These are phyloP conservation scores for Haplosporangium gracile DNA, from an alignment of 192 early-diverging fungal genomes.

Conservation along the genomic window DNA sequence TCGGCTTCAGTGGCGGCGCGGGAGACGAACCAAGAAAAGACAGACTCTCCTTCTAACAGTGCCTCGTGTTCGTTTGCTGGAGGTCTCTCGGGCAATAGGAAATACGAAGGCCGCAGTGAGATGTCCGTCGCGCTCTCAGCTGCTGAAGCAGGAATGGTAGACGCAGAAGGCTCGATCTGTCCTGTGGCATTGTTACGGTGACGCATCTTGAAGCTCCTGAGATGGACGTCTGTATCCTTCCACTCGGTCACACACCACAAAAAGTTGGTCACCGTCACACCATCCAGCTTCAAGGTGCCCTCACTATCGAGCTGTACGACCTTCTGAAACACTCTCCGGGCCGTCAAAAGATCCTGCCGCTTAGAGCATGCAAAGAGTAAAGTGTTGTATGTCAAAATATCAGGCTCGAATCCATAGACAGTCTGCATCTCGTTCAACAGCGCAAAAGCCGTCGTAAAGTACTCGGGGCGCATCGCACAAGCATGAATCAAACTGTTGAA, in stretches of 20 bases:
- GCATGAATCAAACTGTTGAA: constrained; percentile 92
- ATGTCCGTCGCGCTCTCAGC: constrained; percentile 20
- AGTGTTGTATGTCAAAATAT: constrained; percentile 85
- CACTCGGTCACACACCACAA: constrained; percentile 76
- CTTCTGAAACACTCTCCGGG: constrained; percentile 72
- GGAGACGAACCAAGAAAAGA: constrained; percentile 53
- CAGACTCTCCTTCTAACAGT: constrained; percentile 45
- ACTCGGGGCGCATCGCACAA: constrained; percentile 81
- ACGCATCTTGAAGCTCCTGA: constrained; percentile 28
- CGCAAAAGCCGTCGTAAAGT: constrained; percentile 86
- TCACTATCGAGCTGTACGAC: constrained; percentile 66
- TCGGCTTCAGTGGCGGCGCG: constrained; percentile 55
- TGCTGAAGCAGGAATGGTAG: not conserved
- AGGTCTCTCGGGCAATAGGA: constrained; percentile 19
- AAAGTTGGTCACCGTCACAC: constrained; percentile 75
- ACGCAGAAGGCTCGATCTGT: constrained; percentile 5
- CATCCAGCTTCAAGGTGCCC: constrained; percentile 65
- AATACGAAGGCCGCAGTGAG: constrained; percentile 22
- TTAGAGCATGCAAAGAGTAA: constrained; percentile 81
- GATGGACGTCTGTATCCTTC: constrained; percentile 51
- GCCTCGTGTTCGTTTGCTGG: constrained; percentile 37
- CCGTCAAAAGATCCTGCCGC: constrained; percentile 79
- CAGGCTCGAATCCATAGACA: constrained; percentile 83
- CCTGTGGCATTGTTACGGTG: not conserved
- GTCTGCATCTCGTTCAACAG: constrained; percentile 88